phyloP scores from a whole-genome alignment of 2,329 filamentous ascomycete species.

The Neonectria neomacrospora region DNA sequence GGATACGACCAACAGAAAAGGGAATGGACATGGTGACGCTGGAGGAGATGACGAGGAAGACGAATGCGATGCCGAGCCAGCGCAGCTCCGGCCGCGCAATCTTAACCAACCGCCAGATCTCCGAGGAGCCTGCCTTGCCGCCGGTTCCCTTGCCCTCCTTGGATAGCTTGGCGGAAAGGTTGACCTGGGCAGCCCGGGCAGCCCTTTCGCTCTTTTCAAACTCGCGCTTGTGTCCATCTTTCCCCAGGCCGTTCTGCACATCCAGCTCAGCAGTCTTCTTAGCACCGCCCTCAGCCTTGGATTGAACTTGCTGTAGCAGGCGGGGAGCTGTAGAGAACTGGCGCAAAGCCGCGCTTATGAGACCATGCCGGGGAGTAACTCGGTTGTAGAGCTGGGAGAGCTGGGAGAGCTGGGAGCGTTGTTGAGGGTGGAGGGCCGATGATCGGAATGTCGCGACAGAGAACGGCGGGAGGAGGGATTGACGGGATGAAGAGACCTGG shows the following conservation, averaged over 20 bases:
- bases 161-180: conserved; percentile 86
- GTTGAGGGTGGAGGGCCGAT: conserved; percentile 26
- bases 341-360: conserved; percentile 39
- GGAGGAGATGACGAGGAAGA: conserved; percentile 89
- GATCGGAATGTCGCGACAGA: conserved; percentile 40
- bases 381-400: conserved; percentile 12
- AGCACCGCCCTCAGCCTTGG: conserved; percentile 46
- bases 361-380: conserved; percentile 21
- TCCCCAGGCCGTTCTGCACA: conserved; percentile 47
- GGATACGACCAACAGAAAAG: conserved; percentile 94
- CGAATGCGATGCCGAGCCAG: conserved; percentile 81
- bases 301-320: conserved; percentile 41
- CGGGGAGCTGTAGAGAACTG: conserved; percentile 46
- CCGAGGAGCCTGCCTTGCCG: conserved; percentile 70
- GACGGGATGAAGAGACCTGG: conserved; percentile 31
- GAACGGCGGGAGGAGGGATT: conserved; percentile 42
- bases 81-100: conserved; percentile 88
- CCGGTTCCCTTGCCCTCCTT: conserved; percentile 75
- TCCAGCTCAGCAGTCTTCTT: conserved; percentile 50
- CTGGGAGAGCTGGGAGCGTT: conserved; percentile 13
- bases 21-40: conserved; percentile 95
- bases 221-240: conserved; percentile 52
- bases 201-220: conserved; percentile 83
- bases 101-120: conserved; percentile 88
- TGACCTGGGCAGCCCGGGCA: conserved; percentile 86